Conservation (phyloP, 768 basidiomycete genomes). For the Hydnomerulius pinastri region DNA sequence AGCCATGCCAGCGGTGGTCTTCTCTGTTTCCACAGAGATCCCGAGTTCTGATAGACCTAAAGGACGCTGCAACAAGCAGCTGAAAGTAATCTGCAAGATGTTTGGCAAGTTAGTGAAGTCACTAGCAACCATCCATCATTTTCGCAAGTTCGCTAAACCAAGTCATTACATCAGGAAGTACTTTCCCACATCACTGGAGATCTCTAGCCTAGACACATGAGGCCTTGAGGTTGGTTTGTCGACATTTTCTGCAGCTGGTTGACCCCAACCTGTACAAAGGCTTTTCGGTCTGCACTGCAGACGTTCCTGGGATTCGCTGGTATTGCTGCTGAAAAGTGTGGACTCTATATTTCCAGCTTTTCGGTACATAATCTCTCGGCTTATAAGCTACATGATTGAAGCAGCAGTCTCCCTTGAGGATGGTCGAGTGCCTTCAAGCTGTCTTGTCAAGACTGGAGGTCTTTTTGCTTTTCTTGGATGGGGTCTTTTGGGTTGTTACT, state of each 20-base stretch:
- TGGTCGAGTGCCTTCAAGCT: not conserved
- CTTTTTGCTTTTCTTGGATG: not conserved
- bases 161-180: conserved; percentile 1
- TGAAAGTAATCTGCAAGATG: not conserved
- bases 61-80: not conserved
- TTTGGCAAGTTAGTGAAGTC: not conserved
- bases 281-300: too few relatives aligned
- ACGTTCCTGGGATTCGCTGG: too few relatives aligned
- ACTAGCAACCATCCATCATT: not conserved
- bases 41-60: not conserved
- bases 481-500: not conserved
- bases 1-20: not conserved
- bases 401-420: too few relatives aligned
- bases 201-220: too few relatives aligned
- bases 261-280: too few relatives aligned
- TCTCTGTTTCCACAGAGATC: not conserved
- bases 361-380: too few relatives aligned
- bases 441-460: not conserved
- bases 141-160: not conserved
- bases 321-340: too few relatives aligned
- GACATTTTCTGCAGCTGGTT: too few relatives aligned
- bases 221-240: too few relatives aligned
- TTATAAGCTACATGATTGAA: not conserved
- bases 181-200: not conserved
- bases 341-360: too few relatives aligned